phyloP scores from a whole-genome alignment of 495 filamentous ascomycete species.

The Aspergillus ellipticus region DNA sequence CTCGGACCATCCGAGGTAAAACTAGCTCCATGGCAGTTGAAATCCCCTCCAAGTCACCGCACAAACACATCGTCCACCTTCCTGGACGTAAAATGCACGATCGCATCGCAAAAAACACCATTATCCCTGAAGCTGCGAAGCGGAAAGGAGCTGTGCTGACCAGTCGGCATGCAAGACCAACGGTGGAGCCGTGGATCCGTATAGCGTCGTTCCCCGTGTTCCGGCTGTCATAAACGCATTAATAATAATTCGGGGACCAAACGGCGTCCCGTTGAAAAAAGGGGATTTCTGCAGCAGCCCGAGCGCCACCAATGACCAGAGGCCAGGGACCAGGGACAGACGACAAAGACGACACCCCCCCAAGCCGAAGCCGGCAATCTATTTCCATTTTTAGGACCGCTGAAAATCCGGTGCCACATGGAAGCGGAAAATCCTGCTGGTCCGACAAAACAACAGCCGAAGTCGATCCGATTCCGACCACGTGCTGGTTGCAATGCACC shows the following conservation, averaged over 20 bases:
- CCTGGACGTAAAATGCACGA: too few species aligned
- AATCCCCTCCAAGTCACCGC: too few species aligned
- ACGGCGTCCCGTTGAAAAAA: not conserved
- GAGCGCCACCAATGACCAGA: not conserved
- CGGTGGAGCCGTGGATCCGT: not conserved
- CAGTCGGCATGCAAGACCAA: not conserved
- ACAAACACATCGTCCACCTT: too few species aligned
- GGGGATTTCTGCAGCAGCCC: not conserved
- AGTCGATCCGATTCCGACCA: not conserved
- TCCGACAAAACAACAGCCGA: not conserved
- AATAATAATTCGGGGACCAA: too few species aligned
- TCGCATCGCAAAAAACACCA: not conserved
- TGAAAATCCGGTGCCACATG: not conserved
- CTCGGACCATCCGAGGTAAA: not conserved
- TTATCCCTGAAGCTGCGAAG: not conserved
- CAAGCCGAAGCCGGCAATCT: not conserved
- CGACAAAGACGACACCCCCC: not conserved
- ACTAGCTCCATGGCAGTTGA: too few species aligned
- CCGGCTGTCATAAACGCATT: not conserved
- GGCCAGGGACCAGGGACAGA: not conserved
- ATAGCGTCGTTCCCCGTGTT: not conserved
- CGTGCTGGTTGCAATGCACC: not conserved
- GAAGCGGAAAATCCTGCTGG: not conserved
- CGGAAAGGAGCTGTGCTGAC: not conserved
- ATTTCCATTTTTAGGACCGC: not conserved